Percentiles rank a stretch among this genome's conserved stretches.
These are phyloP conservation scores for Microcyclosporella mali DNA, from an alignment of 2,329 filamentous ascomycete genomes.

Conservation along the genomic window DNA sequence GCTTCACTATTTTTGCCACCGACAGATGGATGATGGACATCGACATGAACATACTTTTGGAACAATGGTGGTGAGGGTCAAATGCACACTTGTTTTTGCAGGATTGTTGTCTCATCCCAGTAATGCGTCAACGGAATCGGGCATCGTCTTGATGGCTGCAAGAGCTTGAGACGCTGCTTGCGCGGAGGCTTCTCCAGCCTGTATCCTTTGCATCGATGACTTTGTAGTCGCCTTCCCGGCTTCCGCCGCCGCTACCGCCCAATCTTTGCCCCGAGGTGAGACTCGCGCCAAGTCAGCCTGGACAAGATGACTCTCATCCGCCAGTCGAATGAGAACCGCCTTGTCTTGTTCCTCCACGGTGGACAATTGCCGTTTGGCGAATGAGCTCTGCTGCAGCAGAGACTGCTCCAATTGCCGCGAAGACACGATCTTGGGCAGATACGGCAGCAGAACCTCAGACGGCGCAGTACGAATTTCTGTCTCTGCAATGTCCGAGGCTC, in stretches of 20 bases:
- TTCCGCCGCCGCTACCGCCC: slow-evolving; percentile 22
- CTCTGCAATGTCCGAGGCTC: slow-evolving; percentile 4
- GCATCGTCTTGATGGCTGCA: slow-evolving; percentile 16
- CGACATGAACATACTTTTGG: neutral
- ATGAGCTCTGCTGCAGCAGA: slow-evolving; percentile 24
- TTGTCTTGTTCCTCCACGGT: slow-evolving; percentile 22
- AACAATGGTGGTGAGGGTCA: neutral
- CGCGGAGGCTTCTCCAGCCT: slow-evolving; percentile 13
- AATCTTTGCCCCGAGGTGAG: slow-evolving; percentile 22
- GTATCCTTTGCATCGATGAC: slow-evolving; percentile 14
- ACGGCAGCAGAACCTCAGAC: slow-evolving; percentile 23
- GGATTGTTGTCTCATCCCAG: neutral
- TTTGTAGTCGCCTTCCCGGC: slow-evolving; percentile 13
- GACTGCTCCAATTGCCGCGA: slow-evolving; percentile 19
- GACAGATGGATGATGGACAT: slow-evolving; percentile 2
- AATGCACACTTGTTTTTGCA: neutral
- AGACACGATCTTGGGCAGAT: slow-evolving; percentile 17
- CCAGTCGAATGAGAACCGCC: slow-evolving; percentile 23
- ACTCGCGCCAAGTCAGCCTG: slow-evolving; percentile 19
- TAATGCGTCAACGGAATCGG: slow-evolving; percentile 11
- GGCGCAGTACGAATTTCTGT: slow-evolving; percentile 7
- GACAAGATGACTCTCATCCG: slow-evolving; percentile 33
- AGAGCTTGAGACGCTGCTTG: slow-evolving; percentile 14
- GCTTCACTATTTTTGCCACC: neutral
- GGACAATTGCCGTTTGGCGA: slow-evolving; percentile 23